Evolutionary conservation across 2,329 filamentous ascomycete species (phyloP), one percentile per base, ranked within the genome.

Genomic region (Scortechinia acanthostroma): DNA sequence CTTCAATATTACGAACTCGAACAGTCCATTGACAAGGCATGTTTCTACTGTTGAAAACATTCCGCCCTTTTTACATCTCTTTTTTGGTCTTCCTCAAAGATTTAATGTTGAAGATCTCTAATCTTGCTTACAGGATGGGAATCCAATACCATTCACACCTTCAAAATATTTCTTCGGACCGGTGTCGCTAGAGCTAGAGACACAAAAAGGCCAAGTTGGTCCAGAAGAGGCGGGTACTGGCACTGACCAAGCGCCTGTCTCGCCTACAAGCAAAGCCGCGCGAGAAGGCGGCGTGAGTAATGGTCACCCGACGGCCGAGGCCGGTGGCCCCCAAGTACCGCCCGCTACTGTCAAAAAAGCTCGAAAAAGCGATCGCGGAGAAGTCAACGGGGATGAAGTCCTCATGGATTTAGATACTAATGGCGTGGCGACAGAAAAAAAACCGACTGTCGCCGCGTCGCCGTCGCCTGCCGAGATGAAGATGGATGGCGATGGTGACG

Each of bases 1-100:
- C 63, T 85, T 40, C 66, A 71, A 49, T 74, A 73, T 56, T 58
- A 73, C 56, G 69, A 74, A 50, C 58, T 74, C 42, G 68, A 71
- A 49, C 59, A 67, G 49, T 67, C 67, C 4, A 56, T 73, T 49
- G 66, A 71, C 50, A 65, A 70, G 66, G 70, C 64, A 69, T 45
- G 61, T 59, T 50, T 45, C 30, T 21, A 30, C 20, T n/a, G n/a
- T n/a, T n/a, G n/a, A n/a, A n/a, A n/a, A n/a, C n/a, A n/a, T n/a
- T n/a, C 20, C 33, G 46, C 43, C 43, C 42, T n/a, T n/a, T n/a
- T n/a, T n/a, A n/a, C n/a, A n/a, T n/a, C n/a, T n/a, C n/a, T n/a
- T n/a, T n/a, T n/a, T n/a, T n/a, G n/a, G n/a, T n/a, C n/a, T n/a
- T n/a, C n/a, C n/a, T n/a, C n/a, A n/a, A n/a, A n/a, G n/a, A n/a